Evolutionary conservation across 1,284 basidiomycete species (phyloP), one percentile per base, ranked within the genome.

Genomic region (Rhodofomes roseus): DNA sequence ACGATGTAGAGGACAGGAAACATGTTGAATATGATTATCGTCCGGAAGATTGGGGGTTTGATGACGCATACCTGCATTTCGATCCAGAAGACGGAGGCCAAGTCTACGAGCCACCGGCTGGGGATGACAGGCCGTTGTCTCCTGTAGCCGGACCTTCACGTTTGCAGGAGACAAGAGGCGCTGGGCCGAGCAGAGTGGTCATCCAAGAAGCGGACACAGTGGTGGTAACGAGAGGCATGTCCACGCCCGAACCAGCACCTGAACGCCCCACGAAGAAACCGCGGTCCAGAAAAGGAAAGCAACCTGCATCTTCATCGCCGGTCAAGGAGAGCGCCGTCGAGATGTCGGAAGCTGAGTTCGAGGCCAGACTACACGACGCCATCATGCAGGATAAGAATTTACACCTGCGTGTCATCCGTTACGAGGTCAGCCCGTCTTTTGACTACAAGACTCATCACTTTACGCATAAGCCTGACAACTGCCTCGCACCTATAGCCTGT

Each of bases 341-440:
- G 50, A 58, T 74, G 46, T 68, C 76, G 54, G 77, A 80, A 57
- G 70, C 72, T 18, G 69, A 70, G 23, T 63, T 72, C 51, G 64
- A 70, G 52, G 55, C 55, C 9, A 66, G 67, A 55, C 69, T 86
- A 60, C 79, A 70, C 65, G 68, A 69, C 1, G 73, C 74, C 51
- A 82, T 89, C 48, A 52, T 77, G 12, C 63, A 70, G 43, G 77
- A 89, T 68, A 70, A 68, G 18, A 71, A 71, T 48, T 71, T 89
- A 14, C 76, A 87, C 68, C 69, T 77, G 25, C 79, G 81, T 50
- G 79, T 89, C 60, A 68, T 89, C 63, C 82, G 85, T 27, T 88
- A 84, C 65, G 86, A 90, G 77, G 87, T 84, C 63, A 39, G 73
- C 58, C 9, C 25, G n/a, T 34, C 14, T n/a, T 23, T 4, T 11